Base-by-base conservation (phyloP, 768 basidiomycete species). In the Hericium alpestre region DNA sequence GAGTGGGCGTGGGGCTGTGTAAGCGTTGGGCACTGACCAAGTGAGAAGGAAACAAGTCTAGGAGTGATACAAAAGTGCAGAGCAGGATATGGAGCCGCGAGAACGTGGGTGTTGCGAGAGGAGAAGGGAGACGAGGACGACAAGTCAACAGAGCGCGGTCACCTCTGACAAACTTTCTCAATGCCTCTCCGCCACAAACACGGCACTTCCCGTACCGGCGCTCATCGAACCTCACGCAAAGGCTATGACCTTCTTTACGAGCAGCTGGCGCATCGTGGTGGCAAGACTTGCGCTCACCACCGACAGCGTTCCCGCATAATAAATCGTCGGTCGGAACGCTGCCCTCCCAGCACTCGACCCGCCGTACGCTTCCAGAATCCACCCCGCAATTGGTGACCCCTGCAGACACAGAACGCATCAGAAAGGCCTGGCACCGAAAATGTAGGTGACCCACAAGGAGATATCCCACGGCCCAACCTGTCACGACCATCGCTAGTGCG, bases 401-500 rank as follows among this genome's bases (percentile, higher is more conserved):
- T 69, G 47, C 43, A 46, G 9, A 46, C 7, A 1, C n/a, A 15
- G 16, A 15, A n/a, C 7, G 6, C 32, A n/a, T 32, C 13, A 46
- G n/a, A 46, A n/a, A 4, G 4, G 43, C 15, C 15, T 20, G 27
- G 11, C 43, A 46, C 2, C 1, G 15, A 46, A 46, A 1, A 32
- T 32, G n/a, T n/a, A 16, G 20, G 15, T 4, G 0, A 49, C 38
- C 8, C 20, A 67, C 61, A 58, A 63, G 58, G 3, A 65, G 43
- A 20, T 67, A 69, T 37, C 70, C 67, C 18, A 64, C 57, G 0
- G 62, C 61, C 67, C 66, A 69, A 1, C 65, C 69, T 0, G 65
- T 65, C 38, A 67, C 63, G 32, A 69, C 57, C 69, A 71, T 69
- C 15, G 65, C 66, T 39, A 72, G 65, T 1, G 68, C 69, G 16